Percentiles rank a stretch among this genome's conserved stretches.
Evolutionary conservation across 208 protist genomes (phyloP).

Genomic region (Leishmania amazonensis): DNA sequence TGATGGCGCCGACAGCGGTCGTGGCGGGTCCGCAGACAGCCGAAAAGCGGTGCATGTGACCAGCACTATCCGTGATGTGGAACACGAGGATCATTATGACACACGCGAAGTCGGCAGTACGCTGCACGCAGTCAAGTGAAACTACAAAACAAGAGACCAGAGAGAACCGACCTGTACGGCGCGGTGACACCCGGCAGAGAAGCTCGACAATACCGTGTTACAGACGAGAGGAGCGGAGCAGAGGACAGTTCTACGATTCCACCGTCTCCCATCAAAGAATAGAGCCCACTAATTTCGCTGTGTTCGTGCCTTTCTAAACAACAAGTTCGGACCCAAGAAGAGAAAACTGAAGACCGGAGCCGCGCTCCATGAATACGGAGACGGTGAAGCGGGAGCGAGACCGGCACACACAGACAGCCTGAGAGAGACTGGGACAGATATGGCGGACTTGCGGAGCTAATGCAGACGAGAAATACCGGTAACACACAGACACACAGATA

Average conservation of each 20-base stretch:
- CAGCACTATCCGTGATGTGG: conserved; percentile 27
- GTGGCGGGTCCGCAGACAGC: conserved; percentile 41
- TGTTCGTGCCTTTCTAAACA: not conserved
- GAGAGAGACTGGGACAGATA: not conserved
- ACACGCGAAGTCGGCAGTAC: not conserved
- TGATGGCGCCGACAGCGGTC: conserved; percentile 38
- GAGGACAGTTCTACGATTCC: not conserved
- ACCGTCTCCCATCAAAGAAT: not conserved
- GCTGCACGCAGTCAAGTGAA: not conserved
- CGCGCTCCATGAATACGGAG: conserved; percentile 15
- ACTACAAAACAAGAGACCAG: not conserved
- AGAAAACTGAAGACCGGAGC: not conserved
- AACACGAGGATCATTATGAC: conserved; percentile 48
- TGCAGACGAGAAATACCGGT: not conserved
- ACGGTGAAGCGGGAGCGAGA: not conserved
- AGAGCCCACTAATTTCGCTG: not conserved
- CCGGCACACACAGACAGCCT: not conserved
- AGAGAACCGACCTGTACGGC: not conserved
- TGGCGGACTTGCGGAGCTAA: not conserved
- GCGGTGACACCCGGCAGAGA: not conserved
- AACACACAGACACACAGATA: no score
- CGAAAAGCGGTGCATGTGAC: conserved; percentile 19
- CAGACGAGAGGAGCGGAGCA: not conserved
- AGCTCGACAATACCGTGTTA: not conserved
- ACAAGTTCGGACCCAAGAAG: not conserved